Percentiles rank a stretch among this genome's conserved stretches.
Conservation (phyloP, 805 yeast species). For the Wickerhamomyces bovis region DNA sequence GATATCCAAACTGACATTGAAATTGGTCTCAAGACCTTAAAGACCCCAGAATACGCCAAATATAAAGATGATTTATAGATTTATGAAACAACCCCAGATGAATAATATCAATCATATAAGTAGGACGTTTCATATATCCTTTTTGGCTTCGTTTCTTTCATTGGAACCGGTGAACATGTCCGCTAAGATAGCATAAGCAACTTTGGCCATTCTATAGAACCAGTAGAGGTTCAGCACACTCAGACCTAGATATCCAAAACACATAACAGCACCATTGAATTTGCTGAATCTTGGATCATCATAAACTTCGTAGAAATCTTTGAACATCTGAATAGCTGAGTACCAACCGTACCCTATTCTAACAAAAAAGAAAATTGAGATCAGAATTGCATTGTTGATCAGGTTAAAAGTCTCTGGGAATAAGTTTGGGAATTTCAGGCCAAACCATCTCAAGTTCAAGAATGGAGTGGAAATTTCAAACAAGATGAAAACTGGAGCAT, state of each 20-base stretch:
- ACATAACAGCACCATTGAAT: conserved; percentile 26
- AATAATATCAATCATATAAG: not conserved
- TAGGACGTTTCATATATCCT: conserved; percentile 22
- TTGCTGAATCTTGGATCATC: conserved; percentile 38
- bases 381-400: conserved; percentile 60
- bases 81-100: not conserved
- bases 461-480: conserved; percentile 86
- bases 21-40: conserved; percentile 51
- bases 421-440: conserved; percentile 60
- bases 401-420: conserved; percentile 44
- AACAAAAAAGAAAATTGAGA: conserved; percentile 58
- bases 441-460: conserved; percentile 81
- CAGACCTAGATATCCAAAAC: conserved; percentile 47
- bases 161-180: conserved; percentile 23
- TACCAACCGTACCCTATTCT: conserved; percentile 76
- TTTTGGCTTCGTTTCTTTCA: conserved; percentile 21
- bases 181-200: conserved; percentile 45
- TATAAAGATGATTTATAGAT: conserved; percentile 18
- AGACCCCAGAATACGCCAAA: conserved; percentile 33
- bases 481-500: conserved; percentile 65
- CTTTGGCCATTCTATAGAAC: conserved; percentile 71
- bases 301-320: conserved; percentile 35
- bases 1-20: conserved; percentile 80
- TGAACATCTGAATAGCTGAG: conserved; percentile 44
- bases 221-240: conserved; percentile 63